Evolutionary conservation across 2,329 filamentous ascomycete genomes (phyloP).

Genomic region (Microcera coccophila): DNA sequence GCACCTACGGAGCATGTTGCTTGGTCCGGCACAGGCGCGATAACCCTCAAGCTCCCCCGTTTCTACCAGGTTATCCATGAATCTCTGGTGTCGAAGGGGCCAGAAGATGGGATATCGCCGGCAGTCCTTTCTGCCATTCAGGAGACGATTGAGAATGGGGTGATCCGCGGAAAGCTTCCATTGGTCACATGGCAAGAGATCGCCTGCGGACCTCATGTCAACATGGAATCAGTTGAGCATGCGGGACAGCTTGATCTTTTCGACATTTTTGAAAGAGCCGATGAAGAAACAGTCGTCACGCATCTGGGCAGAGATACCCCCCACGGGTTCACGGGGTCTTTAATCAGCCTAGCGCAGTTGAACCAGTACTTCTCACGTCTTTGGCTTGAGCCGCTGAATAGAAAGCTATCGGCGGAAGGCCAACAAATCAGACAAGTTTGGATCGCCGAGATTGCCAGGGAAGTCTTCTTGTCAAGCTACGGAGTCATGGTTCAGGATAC

Average conservation of each 20-base stretch:
- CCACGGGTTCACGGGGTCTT: constrained; percentile 21
- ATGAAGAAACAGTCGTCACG: constrained; percentile 28
- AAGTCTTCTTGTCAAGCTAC: constrained; percentile 34
- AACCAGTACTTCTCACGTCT: constrained; percentile 28
- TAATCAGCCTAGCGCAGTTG: constrained; percentile 27
- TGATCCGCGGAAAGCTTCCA: constrained; percentile 24
- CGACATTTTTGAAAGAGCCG: constrained; percentile 24
- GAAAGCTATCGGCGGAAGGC: constrained; percentile 21
- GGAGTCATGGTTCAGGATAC: constrained; percentile 35
- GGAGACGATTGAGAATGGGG: constrained; percentile 23
- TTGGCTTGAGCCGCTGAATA: constrained; percentile 30
- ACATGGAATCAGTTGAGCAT: constrained; percentile 11
- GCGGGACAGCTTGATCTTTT: constrained; percentile 28
- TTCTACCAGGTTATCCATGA: constrained; percentile 21
- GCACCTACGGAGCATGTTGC: constrained; percentile 1
- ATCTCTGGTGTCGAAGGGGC: constrained; percentile 10
- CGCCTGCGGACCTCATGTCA: constrained; percentile 3
- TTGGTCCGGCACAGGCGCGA: constrained; percentile 12
- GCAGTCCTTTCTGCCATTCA: constrained; percentile 27
- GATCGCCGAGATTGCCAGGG: constrained; percentile 32
- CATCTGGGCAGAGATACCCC: constrained; percentile 26
- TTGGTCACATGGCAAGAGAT: constrained; percentile 35
- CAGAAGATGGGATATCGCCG: constrained; percentile 25
- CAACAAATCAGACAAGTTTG: constrained; percentile 24
- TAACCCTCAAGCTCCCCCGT: constrained; percentile 22